Evolutionary conservation across 768 basidiomycete genomes (phyloP).

Genomic region (Serendipita vermifera): DNA sequence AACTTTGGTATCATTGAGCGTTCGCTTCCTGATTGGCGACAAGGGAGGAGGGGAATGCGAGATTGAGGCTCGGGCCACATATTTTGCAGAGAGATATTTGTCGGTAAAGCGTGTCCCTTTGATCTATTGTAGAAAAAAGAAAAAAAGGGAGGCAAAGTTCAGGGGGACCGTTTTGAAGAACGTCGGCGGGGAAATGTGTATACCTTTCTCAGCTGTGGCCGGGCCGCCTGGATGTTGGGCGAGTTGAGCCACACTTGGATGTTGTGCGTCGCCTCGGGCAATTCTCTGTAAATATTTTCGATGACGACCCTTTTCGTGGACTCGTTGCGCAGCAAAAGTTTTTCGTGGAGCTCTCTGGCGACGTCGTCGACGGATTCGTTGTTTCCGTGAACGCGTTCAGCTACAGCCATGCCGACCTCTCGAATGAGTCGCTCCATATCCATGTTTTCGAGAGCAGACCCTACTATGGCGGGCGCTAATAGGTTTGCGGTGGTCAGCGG

Average conservation of each 20-base stretch:
- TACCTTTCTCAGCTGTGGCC: constrained; percentile 69
- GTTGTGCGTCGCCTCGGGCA: constrained; percentile 80
- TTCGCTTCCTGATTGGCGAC: constrained; percentile 71
- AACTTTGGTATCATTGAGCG: constrained; percentile 77
- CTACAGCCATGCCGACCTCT: constrained; percentile 89
- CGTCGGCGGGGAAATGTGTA: constrained; percentile 16
- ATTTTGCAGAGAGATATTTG: constrained; percentile 63
- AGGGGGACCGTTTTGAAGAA: not conserved
- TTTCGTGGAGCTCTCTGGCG: constrained; percentile 86
- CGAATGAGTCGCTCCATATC: constrained; percentile 95
- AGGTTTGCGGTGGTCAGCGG: constrained; percentile 92
- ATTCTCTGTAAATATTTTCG: constrained; percentile 91
- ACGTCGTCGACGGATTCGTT: constrained; percentile 96
- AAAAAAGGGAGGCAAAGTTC: constrained; percentile 12
- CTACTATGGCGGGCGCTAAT: constrained; percentile 90
- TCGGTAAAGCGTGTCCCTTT: constrained; percentile 94
- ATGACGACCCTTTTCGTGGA: constrained; percentile 95
- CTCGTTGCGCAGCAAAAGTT: constrained; percentile 79
- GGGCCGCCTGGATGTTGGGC: constrained; percentile 53
- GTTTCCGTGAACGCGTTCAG: constrained; percentile 79
- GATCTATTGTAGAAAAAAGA: constrained; percentile 38
- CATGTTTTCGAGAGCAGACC: constrained; percentile 90
- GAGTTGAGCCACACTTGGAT: constrained; percentile 73
- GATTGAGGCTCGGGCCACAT: constrained; percentile 13
- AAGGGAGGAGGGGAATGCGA: constrained; percentile 19